Evolutionary conservation across 345 rosid species (phyloP).

Genomic region (Gossypium arboreum): DNA sequence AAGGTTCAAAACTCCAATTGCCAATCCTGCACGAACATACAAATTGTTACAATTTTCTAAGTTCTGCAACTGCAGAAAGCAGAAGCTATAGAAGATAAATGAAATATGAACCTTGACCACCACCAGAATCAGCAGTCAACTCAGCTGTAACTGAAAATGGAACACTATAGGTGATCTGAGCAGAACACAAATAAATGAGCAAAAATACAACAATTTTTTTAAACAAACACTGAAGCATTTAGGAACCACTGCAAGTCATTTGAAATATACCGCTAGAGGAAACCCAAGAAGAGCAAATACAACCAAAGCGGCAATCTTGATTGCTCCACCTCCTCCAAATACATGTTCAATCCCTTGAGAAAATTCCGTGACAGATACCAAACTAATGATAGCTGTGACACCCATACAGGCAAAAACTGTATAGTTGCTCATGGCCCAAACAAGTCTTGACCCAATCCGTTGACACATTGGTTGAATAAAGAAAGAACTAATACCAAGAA

Average conservation of each 20-base stretch:
- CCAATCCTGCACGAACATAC: conserved; percentile 59
- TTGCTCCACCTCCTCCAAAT: conserved; percentile 52
- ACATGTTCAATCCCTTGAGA: conserved; percentile 54
- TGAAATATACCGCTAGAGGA: conserved; percentile 83
- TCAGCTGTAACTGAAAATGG: conserved; percentile 93
- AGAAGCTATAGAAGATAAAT: conserved; percentile 8
- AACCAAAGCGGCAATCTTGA: conserved; percentile 66
- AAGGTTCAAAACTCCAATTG: conserved; percentile 90
- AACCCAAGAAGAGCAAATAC: conserved; percentile 90
- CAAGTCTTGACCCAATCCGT: conserved; percentile 68
- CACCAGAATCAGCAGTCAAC: conserved; percentile 91
- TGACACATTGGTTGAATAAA: conserved; percentile 86
- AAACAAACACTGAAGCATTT: not conserved
- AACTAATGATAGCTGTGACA: conserved; percentile 69
- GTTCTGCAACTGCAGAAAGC: not conserved
- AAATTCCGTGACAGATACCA: conserved; percentile 50
- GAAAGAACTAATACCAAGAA: conserved; percentile 93
- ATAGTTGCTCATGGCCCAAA: conserved; percentile 91
- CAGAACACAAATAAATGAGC: conserved; percentile 7
- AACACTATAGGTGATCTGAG: conserved; percentile 89
- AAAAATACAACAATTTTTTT: not conserved
- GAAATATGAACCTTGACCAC: conserved; percentile 74
- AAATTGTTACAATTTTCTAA: not conserved
- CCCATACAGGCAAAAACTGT: conserved; percentile 92
- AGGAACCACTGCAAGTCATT: conserved; percentile 5